A percentile compares a stretch with the other conserved stretches of the same genome.
Evolutionary conservation across 2,329 filamentous ascomycete species (phyloP).

Genomic region (Clonostachys rhizophaga): DNA sequence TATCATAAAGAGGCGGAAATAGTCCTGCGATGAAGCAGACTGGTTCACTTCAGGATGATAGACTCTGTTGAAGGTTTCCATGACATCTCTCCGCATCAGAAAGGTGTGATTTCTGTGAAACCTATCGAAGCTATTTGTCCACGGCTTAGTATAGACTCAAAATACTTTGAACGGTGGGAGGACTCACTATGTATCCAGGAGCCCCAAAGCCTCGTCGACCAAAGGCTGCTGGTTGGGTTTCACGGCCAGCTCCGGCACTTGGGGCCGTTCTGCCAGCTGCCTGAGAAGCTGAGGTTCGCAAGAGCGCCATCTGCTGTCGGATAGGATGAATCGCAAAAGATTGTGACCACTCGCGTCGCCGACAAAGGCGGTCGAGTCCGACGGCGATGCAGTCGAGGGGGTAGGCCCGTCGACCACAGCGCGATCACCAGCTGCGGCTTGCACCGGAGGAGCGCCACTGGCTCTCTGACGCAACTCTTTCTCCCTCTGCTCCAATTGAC

Average conservation of each 20-base stretch:
- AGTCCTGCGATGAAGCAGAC: neutral
- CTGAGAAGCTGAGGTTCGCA: conserved; percentile 7
- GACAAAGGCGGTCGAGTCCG: conserved; percentile 4
- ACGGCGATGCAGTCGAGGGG: conserved; percentile 2
- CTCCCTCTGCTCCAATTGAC: conserved; percentile 6
- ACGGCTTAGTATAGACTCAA: neutral
- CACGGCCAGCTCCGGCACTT: conserved; percentile 4
- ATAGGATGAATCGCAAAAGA: conserved; percentile 6
- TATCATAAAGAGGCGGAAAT: neutral
- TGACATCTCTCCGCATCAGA: conserved; percentile 1
- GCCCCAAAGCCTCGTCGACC: conserved; percentile 1
- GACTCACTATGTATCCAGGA: conserved; percentile 3
- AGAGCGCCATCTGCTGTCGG: conserved; percentile 6
- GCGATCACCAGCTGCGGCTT: neutral
- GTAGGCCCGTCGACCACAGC: neutral
- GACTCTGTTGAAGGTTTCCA: conserved; percentile 1
- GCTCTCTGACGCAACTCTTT: conserved; percentile 5
- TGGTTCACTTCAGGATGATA: conserved; percentile 1
- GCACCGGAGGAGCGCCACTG: neutral
- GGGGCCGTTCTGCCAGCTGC: conserved; percentile 5
- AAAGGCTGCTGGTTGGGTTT: conserved; percentile 3
- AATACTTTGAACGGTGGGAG: neutral
- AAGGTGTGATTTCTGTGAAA: conserved; percentile 4
- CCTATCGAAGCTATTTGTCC: neutral
- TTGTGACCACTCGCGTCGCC: conserved; percentile 6